Percentiles rank a stretch among this genome's conserved stretches.
phyloP scores from a whole-genome alignment of 495 filamentous ascomycete genomes.

The Tuber indicum region DNA sequence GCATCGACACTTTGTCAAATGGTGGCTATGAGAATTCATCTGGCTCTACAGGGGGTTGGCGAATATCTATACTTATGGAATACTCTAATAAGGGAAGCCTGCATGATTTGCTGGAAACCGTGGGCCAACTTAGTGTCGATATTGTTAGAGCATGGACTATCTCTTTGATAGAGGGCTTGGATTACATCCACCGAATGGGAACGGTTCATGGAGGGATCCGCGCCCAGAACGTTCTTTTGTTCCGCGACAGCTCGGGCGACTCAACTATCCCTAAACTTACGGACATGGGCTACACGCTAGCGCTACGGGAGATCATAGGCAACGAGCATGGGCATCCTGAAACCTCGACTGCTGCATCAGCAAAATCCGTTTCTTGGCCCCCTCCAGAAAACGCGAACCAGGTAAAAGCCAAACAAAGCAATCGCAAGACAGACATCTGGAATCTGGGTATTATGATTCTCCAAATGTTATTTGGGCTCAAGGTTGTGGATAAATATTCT shows the following conservation, averaged over 20 bases:
- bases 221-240: constrained; percentile 66
- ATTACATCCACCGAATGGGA: constrained; percentile 75
- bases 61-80: constrained; percentile 71
- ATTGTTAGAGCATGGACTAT: constrained; percentile 78
- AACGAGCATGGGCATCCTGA: constrained; percentile 37
- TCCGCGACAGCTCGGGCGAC: constrained; percentile 53
- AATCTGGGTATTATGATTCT: constrained; percentile 81
- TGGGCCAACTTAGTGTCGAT: constrained; percentile 62
- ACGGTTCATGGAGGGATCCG: constrained; percentile 75
- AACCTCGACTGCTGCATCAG: constrained; percentile 50
- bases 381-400: constrained; percentile 68
- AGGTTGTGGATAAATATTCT: constrained; percentile 65
- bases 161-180: constrained; percentile 81
- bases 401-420: constrained; percentile 54
- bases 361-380: constrained; percentile 73
- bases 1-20: constrained; percentile 23
- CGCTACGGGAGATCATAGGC: constrained; percentile 54
- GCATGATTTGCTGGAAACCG: constrained; percentile 69
- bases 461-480: constrained; percentile 88
- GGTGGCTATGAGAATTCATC: constrained; percentile 43
- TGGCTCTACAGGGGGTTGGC: constrained; percentile 54
- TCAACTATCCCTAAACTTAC: constrained; percentile 57
- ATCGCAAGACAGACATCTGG: constrained; percentile 84
- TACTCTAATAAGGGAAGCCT: constrained; percentile 76
- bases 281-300: constrained; percentile 61